phyloP scores from a whole-genome alignment of 2,329 filamentous ascomycete genomes.

The Diaporthe citriasiana region DNA sequence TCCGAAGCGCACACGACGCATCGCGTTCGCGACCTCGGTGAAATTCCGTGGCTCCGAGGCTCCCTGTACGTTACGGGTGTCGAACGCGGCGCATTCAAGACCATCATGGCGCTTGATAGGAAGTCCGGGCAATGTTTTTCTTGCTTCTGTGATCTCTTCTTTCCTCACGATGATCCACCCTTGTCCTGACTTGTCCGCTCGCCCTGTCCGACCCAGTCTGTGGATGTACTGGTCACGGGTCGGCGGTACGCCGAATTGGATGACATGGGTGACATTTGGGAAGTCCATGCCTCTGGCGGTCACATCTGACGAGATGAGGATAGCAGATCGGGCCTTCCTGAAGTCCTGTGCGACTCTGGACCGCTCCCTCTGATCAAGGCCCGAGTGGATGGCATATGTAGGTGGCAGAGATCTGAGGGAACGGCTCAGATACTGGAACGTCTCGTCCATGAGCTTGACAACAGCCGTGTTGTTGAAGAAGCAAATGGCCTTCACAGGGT shows the following conservation, averaged over 20 bases:
- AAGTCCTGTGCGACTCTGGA: slow-evolving; percentile 81
- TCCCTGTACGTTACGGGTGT: slow-evolving; percentile 64
- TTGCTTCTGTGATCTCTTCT: slow-evolving; percentile 64
- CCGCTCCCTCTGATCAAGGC: slow-evolving; percentile 77
- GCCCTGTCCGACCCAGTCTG: slow-evolving; percentile 81
- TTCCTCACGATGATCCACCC: slow-evolving; percentile 76
- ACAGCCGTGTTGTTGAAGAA: slow-evolving; percentile 87
- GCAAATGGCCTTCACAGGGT: slow-evolving; percentile 94
- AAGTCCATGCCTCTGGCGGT: slow-evolving; percentile 89
- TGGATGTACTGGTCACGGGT: slow-evolving; percentile 82
- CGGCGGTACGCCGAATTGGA: slow-evolving; percentile 77
- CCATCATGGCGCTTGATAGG: slow-evolving; percentile 70
- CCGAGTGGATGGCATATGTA: slow-evolving; percentile 80
- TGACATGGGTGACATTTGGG: slow-evolving; percentile 83
- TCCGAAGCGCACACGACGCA: slow-evolving; percentile 56
- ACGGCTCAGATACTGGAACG: slow-evolving; percentile 61
- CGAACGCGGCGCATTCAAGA: slow-evolving; percentile 66
- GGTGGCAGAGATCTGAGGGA: slow-evolving; percentile 57
- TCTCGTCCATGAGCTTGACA: slow-evolving; percentile 74
- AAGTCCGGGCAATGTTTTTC: slow-evolving; percentile 68
- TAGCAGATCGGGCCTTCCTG: slow-evolving; percentile 71
- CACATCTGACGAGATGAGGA: slow-evolving; percentile 84
- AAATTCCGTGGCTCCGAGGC: slow-evolving; percentile 61
- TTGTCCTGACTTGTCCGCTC: slow-evolving; percentile 80
- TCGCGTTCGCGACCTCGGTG: slow-evolving; percentile 57